phyloP scores from a whole-genome alignment of 1,284 basidiomycete species.

The Testicularia cyperi region DNA sequence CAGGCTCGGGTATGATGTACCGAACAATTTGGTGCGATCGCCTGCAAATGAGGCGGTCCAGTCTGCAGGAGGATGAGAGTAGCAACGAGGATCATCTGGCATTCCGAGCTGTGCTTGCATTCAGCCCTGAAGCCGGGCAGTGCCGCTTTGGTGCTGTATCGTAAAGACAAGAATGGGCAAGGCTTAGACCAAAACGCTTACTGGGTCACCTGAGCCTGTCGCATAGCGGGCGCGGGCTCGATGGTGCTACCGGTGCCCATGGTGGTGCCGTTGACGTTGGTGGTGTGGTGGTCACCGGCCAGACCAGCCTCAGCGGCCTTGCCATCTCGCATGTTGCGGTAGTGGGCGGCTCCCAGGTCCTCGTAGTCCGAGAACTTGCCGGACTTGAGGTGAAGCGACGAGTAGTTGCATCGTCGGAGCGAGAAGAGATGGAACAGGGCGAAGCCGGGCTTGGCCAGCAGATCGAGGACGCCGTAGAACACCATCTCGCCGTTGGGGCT shows the following conservation, averaged over 20 bases:
- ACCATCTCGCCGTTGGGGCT: slow-evolving; percentile 63
- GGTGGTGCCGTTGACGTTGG: slow-evolving; percentile 4
- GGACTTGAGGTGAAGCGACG: slow-evolving; percentile 35
- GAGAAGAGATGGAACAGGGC: slow-evolving; percentile 49
- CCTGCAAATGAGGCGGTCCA: too few relatives aligned
- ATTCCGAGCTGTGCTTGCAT: too few relatives aligned
- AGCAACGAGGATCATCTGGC: too few relatives aligned
- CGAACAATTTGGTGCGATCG: too few relatives aligned
- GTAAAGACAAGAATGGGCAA: too few relatives aligned
- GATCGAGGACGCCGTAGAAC: slow-evolving; percentile 68
- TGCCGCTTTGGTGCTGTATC: too few relatives aligned
- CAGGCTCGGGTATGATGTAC: too few relatives aligned
- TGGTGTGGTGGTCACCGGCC: not conserved
- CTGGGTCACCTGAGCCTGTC: slow-evolving; percentile 18
- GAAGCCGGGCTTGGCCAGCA: slow-evolving; percentile 64
- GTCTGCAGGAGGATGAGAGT: too few relatives aligned
- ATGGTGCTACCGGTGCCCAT: slow-evolving; percentile 2
- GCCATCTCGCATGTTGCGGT: slow-evolving; percentile 8
- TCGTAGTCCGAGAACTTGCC: slow-evolving; percentile 50
- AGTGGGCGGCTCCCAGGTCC: slow-evolving; percentile 12
- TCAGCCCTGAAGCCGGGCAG: too few relatives aligned
- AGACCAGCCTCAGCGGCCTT: slow-evolving; percentile 28
- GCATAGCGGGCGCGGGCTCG: slow-evolving; percentile 30
- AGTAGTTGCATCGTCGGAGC: slow-evolving; percentile 45
- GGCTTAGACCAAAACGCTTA: too few relatives aligned